Evolutionary conservation across 768 basidiomycete species (phyloP), one percentile per base, ranked within the genome.

Genomic region (Psilocybe tampanensis): DNA sequence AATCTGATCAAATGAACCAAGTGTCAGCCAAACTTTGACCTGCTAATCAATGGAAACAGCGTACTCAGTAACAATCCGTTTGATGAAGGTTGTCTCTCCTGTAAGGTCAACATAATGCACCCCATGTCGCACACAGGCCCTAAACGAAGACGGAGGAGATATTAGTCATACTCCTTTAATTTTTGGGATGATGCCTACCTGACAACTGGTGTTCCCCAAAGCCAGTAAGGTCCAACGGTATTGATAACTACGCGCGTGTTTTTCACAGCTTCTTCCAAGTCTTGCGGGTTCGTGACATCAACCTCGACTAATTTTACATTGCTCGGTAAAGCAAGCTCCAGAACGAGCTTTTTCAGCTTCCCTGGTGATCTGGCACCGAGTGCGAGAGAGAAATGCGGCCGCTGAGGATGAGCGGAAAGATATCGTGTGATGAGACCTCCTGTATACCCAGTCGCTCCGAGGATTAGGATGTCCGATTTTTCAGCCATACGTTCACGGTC

Each of bases 41-140:
- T n/a, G n/a, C n/a, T n/a, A n/a, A 34, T 23, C 15, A 50, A 45
- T 22, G 50, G n/a, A 19, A 36, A 48, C 13, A 29, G 74, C 85
- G 64, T 61, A 85, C 88, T 80, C 67, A 24, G 72, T 32, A 45
- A 92, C 84, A 48, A 92, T 86, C 13, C 84, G 73, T 58, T 72
- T 74, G 44, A 89, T 80, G 85, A 88, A 94, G 2, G 76, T 72
- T 0, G 80, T 72, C 68, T 95, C 94, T 8, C 90, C 89, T 1
- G 89, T 85, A 32, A 95, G 75, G 70, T 98, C 95, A 23, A 94
- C 85, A 68, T 96, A 96, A 70, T 95, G 92, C 7, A 84, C 81
- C 5, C 90, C 87, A 56, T 88, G 74, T 33, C 74, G 74, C 4
- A 87, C 89, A 60, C 94, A 96, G 26, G 44, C 17, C 34, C 47